phyloP scores from a whole-genome alignment of 257 asterid genomes.

The Solanum ossicruentum region DNA sequence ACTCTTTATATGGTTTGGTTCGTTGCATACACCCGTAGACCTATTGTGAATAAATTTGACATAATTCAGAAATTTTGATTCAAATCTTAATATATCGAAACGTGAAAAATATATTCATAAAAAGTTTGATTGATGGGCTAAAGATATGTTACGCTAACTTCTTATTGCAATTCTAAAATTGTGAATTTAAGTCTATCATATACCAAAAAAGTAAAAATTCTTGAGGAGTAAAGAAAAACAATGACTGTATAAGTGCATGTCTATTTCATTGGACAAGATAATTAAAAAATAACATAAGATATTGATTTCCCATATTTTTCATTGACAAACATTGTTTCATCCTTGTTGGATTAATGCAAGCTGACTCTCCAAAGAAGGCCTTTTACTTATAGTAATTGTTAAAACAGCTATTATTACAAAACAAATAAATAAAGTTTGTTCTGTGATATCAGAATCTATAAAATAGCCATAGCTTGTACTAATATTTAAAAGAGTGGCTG shows the following conservation, averaged over 20 bases:
- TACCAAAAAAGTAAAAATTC: no score
- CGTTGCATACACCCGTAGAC: neutral
- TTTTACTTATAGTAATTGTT: neutral
- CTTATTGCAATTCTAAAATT: no score
- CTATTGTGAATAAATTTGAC: rapidly evolving
- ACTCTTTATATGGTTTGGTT: neutral
- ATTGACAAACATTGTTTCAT: neutral
- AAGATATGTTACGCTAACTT: no score
- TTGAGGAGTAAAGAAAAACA: no score
- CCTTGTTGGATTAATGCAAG: neutral
- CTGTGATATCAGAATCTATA: neutral
- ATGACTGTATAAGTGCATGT: neutral
- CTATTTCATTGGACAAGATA: neutral
- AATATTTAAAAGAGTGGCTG: neutral
- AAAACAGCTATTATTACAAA: neutral
- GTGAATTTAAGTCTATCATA: no score
- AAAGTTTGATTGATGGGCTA: no score
- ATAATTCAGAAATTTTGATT: neutral
- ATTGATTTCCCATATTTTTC: neutral
- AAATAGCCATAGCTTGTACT: neutral
- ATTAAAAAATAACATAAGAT: neutral
- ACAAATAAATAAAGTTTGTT: neutral
- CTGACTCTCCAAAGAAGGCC: neutral
- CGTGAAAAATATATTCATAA: no score
- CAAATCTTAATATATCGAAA: neutral